phyloP scores from a whole-genome alignment of 176 grass and related monocot species.

The Bonia amplexicaulis region DNA sequence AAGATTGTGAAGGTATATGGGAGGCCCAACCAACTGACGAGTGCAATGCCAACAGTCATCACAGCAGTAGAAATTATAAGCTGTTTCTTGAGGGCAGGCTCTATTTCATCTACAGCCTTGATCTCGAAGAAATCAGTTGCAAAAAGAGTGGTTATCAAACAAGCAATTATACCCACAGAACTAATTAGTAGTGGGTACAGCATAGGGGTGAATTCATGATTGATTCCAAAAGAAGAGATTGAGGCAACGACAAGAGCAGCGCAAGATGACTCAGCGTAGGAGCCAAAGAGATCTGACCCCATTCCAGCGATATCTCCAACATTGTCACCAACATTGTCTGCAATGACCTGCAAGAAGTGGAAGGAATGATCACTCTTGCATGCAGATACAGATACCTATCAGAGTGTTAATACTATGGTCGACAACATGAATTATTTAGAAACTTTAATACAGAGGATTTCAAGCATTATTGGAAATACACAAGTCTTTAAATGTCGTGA shows the following conservation, averaged over 20 bases:
- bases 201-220: constrained; percentile 83
- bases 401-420: neutral
- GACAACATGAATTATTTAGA: neutral
- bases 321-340: constrained; percentile 96
- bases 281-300: constrained; percentile 94
- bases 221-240: constrained; percentile 92
- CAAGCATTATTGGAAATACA: neutral
- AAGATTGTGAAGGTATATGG: constrained; percentile 86
- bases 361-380: constrained; percentile 28
- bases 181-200: constrained; percentile 79
- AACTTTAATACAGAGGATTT: neutral
- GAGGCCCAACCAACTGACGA: constrained; percentile 89
- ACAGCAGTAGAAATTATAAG: constrained; percentile 76
- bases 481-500: neutral
- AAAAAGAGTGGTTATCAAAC: constrained; percentile 87
- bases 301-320: constrained; percentile 97
- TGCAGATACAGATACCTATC: neutral
- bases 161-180: constrained; percentile 86
- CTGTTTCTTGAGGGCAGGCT: constrained; percentile 73
- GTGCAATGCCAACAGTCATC: constrained; percentile 81
- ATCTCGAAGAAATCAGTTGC: constrained; percentile 87
- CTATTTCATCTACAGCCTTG: constrained; percentile 79
- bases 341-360: constrained; percentile 63
- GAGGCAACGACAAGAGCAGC: constrained; percentile 87
- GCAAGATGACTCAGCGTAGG: constrained; percentile 90